Conservation (phyloP, 1,284 basidiomycete species). For the Leccinum cinnamomeum region DNA sequence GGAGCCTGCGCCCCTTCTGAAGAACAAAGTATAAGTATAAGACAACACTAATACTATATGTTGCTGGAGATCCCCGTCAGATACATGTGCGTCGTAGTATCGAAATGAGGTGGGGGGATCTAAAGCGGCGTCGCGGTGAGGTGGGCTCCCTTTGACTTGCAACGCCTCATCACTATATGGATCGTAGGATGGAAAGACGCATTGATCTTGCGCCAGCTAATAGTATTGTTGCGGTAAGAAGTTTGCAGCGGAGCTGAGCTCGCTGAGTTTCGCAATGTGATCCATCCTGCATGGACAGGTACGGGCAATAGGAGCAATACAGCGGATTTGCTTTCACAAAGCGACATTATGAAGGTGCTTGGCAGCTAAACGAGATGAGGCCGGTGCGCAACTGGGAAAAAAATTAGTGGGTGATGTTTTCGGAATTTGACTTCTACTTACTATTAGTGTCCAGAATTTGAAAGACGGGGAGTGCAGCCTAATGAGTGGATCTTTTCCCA, state of each 20-base stretch:
- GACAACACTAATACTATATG: background rate
- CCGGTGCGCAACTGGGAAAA: background rate
- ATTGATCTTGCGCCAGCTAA: too few species aligned
- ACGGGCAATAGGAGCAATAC: background rate
- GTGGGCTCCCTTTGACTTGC: background rate
- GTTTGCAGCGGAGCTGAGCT: background rate
- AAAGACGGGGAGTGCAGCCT: background rate
- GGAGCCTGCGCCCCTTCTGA: background rate
- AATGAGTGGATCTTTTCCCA: background rate
- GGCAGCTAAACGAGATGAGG: background rate
- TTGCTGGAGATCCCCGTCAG: background rate
- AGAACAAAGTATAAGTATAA: too few species aligned
- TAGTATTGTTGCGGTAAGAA: background rate
- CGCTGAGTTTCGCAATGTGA: background rate
- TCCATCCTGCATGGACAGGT: background rate
- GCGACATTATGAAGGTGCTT: background rate
- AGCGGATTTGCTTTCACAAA: background rate
- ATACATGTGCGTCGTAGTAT: background rate
- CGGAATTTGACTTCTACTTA: background rate
- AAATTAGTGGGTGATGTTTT: background rate
- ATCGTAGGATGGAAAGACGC: background rate
- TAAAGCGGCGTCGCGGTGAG: background rate
- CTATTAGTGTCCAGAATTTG: background rate
- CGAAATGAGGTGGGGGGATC: background rate
- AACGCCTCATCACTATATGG: background rate